Evolutionary conservation across 257 asterid species (phyloP).

Genomic region (Knoxia roxburghii): DNA sequence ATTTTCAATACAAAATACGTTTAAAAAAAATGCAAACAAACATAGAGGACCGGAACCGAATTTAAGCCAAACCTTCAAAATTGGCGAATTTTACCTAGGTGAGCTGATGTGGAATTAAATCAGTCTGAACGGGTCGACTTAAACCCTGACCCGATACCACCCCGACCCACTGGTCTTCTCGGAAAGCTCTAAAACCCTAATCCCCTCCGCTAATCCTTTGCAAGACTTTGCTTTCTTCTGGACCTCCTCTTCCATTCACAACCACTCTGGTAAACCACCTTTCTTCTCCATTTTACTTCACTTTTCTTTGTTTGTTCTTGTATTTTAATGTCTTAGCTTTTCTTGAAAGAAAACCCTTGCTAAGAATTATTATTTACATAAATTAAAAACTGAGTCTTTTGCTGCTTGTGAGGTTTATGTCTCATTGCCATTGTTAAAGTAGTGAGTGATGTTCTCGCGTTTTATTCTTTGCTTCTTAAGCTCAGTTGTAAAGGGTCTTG

Average conservation of each 20-base stretch:
- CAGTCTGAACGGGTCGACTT: background rate
- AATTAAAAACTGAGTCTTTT: too few species aligned
- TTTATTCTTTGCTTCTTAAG: background rate
- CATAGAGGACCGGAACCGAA: too few species aligned
- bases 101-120: too few species aligned
- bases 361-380: background rate
- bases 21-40: too few species aligned
- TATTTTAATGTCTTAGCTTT: background rate
- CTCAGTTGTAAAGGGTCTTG: background rate
- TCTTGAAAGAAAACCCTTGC: background rate
- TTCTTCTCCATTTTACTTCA: background rate
- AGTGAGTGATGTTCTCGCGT: background rate
- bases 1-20: too few species aligned
- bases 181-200: slow-evolving; percentile 1
- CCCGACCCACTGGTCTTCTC: background rate
- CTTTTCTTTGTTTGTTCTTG: background rate
- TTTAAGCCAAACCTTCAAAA: too few species aligned
- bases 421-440: background rate
- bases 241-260: background rate
- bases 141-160: background rate
- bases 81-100: too few species aligned
- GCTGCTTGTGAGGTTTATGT: background rate
- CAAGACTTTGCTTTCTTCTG: background rate
- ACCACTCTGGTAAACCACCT: background rate
- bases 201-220: background rate